Conservation (phyloP, 495 filamentous ascomycete species). For the Penicillium roqueforti region DNA sequence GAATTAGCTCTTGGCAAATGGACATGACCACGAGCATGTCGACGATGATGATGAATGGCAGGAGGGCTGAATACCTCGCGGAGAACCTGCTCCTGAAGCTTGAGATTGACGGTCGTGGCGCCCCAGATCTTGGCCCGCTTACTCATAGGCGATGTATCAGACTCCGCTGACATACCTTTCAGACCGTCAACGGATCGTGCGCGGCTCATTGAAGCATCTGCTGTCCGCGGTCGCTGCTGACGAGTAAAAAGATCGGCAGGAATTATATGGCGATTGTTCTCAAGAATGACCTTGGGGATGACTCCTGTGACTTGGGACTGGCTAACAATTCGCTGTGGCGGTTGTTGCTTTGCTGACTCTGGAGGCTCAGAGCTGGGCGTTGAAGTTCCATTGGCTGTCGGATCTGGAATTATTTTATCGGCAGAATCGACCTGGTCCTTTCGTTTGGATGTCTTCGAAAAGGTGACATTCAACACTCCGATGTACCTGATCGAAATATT, state of each 20-base stretch:
- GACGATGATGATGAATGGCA: constrained; percentile 63
- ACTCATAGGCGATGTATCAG: constrained; percentile 25
- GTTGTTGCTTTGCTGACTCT: constrained; percentile 41
- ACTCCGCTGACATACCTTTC: constrained; percentile 11
- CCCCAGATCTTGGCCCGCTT: constrained; percentile 73
- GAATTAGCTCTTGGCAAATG: constrained; percentile 45
- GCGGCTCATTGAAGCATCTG: constrained; percentile 21
- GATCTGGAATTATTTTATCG: constrained; percentile 17
- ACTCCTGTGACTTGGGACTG: constrained; percentile 63
- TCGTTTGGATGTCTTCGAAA: constrained; percentile 74
- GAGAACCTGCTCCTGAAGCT: constrained; percentile 85
- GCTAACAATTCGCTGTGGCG: constrained; percentile 67
- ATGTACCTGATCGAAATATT: constrained; percentile 67
- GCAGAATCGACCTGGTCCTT: constrained; percentile 38
- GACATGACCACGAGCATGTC: constrained; percentile 59
- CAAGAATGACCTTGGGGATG: constrained; percentile 88
- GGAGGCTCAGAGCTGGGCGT: constrained; percentile 13
- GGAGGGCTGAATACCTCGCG: constrained; percentile 90
- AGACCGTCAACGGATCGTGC: constrained; percentile 20
- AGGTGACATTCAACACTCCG: constrained; percentile 94
- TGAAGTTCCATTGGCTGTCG: constrained; percentile 19
- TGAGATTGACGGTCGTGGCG: constrained; percentile 88
- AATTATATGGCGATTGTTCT: constrained; percentile 93
- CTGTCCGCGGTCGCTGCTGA: constrained; percentile 28
- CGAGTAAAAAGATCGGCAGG: constrained; percentile 69